phyloP scores from a whole-genome alignment of 805 yeast species.

The Schwanniomyces sp. region DNA sequence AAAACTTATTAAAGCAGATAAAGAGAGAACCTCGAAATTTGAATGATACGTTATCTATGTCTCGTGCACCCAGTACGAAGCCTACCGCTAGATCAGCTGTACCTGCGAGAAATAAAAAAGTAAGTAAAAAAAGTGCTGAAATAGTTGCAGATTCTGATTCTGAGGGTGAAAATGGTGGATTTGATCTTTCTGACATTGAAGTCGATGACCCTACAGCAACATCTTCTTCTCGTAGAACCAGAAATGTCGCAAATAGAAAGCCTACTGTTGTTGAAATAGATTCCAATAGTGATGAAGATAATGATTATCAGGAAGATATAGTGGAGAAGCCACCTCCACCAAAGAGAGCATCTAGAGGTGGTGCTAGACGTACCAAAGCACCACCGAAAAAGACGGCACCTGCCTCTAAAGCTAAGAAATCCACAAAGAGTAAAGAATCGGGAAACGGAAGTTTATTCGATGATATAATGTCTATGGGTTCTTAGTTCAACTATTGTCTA shows the following conservation, averaged over 20 bases:
- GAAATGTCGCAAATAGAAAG: background rate
- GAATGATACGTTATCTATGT: background rate
- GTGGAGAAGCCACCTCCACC: background rate
- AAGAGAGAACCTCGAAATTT: slow-evolving; percentile 16
- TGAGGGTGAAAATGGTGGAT: slow-evolving; percentile 1
- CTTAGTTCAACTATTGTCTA: background rate
- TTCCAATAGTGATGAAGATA: slow-evolving; percentile 6
- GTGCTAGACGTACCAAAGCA: background rate
- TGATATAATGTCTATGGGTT: slow-evolving; percentile 6
- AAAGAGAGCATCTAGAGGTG: background rate
- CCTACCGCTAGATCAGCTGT: background rate
- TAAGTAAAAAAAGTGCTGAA: background rate
- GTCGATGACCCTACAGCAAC: background rate
- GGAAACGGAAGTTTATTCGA: slow-evolving; percentile 6
- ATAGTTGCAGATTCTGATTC: slow-evolving; percentile 2
- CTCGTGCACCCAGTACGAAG: background rate
- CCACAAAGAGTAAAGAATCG: slow-evolving; percentile 1
- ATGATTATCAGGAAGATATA: background rate
- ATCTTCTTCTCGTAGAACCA: background rate
- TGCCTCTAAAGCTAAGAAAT: slow-evolving; percentile 3
- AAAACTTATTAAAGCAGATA: slow-evolving; percentile 42
- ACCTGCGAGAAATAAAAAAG: background rate
- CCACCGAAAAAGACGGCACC: background rate
- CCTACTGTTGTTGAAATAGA: slow-evolving; percentile 3
- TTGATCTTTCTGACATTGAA: background rate